phyloP scores from a whole-genome alignment of 176 grass and related monocot genomes.

The Musa itinerans region DNA sequence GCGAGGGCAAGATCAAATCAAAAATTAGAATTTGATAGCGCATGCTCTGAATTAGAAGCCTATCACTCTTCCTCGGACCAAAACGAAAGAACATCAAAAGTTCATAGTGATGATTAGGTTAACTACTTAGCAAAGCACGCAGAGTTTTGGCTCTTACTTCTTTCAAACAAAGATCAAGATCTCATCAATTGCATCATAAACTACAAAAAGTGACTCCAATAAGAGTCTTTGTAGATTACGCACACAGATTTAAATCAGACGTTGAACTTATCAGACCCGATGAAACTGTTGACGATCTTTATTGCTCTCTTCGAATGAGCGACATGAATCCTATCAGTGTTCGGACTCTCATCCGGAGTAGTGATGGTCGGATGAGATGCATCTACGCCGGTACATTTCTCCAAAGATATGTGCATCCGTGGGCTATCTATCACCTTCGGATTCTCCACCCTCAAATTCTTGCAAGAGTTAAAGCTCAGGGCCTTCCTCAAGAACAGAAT shows the following conservation, averaged over 20 bases:
- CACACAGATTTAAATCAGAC: background rate
- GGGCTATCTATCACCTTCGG: constrained; percentile 27
- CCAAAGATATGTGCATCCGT: constrained; percentile 37
- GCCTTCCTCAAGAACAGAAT: constrained; percentile 20
- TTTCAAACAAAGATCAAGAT: too few relatives aligned
- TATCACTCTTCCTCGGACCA: too few relatives aligned
- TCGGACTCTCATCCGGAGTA: constrained; percentile 30
- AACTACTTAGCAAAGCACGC: background rate
- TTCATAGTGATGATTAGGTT: too few relatives aligned
- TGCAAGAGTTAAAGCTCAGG: constrained; percentile 44
- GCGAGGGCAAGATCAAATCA: too few relatives aligned
- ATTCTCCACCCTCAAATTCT: constrained; percentile 33
- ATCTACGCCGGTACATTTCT: constrained; percentile 20
- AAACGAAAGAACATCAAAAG: too few relatives aligned
- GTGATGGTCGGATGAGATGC: constrained; percentile 15
- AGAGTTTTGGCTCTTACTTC: background rate
- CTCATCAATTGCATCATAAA: too few relatives aligned
- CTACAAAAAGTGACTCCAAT: too few relatives aligned
- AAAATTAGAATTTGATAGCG: too few relatives aligned
- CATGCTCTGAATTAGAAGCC: too few relatives aligned
- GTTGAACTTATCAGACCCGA: constrained; percentile 24
- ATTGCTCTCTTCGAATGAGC: constrained; percentile 19
- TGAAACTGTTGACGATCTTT: constrained; percentile 28
- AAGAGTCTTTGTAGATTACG: too few relatives aligned
- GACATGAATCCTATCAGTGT: constrained; percentile 42